These are phyloP conservation scores for Phalaenopsis hybrid DNA, from an alignment of 116 monocot genomes.

Conservation along the genomic window DNA sequence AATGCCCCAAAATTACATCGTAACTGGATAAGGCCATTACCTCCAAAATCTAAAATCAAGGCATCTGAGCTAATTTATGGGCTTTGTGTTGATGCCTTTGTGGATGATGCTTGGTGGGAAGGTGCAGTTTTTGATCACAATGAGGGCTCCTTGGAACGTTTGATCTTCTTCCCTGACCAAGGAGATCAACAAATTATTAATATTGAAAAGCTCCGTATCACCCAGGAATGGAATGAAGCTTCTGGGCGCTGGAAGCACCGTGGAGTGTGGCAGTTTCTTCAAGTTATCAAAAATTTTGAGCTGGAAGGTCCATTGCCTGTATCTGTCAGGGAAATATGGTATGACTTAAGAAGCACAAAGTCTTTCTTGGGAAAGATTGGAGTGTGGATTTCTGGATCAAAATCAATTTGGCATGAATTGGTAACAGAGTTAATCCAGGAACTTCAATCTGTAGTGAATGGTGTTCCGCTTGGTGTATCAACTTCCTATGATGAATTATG, in stretches of 20 bases:
- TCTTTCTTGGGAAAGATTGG: slow-evolving; percentile 31
- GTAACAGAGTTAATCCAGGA: slow-evolving; percentile 38
- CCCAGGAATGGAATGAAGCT: slow-evolving; percentile 63
- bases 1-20: slow-evolving; percentile 17
- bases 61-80: slow-evolving; percentile 32
- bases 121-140: slow-evolving; percentile 55
- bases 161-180: slow-evolving; percentile 66
- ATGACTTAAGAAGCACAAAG: slow-evolving; percentile 24
- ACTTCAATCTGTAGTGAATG: slow-evolving; percentile 20
- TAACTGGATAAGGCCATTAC: slow-evolving; percentile 38
- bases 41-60: slow-evolving; percentile 16
- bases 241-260: slow-evolving; percentile 52
- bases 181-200: slow-evolving; percentile 37
- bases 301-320: slow-evolving; percentile 35
- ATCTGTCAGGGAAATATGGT: slow-evolving; percentile 65
- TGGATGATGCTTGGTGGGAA: slow-evolving; percentile 71
- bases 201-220: slow-evolving; percentile 33
- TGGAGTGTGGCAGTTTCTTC: slow-evolving; percentile 47
- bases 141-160: slow-evolving; percentile 19
- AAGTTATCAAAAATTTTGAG: slow-evolving; percentile 33
- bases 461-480: slow-evolving; percentile 3
- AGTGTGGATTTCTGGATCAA: slow-evolving; percentile 39
- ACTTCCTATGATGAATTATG: neutral
- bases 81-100: slow-evolving; percentile 64
- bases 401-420: slow-evolving; percentile 30